Conservation (phyloP, 352 stramenopile genomes). For the Phytophthora pistaciae region DNA sequence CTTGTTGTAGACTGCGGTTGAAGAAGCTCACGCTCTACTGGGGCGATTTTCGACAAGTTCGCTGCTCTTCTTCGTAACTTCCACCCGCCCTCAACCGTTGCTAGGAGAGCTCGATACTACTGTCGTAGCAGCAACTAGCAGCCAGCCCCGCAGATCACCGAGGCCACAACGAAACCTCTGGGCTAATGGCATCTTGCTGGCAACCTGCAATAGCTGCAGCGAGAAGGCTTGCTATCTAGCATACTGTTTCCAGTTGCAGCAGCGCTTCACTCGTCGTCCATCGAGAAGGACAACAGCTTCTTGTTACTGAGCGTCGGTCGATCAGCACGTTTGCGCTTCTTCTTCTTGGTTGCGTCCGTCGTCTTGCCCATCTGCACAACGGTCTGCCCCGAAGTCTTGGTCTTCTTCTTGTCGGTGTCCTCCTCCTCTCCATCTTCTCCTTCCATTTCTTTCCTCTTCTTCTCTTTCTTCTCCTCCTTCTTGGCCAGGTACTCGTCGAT, state of each 20-base stretch:
- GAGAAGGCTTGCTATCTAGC: neutral
- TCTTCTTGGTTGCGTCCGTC: constrained; percentile 44
- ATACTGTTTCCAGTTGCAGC: neutral
- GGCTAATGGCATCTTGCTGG: no score
- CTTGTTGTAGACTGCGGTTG: no score
- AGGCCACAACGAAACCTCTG: no score
- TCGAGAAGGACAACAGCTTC: constrained; percentile 85
- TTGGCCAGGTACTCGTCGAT: constrained; percentile 78
- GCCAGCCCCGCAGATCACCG: no score
- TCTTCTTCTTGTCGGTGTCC: constrained; percentile 36
- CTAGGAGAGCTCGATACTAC: neutral
- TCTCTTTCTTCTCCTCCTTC: constrained; percentile 43
- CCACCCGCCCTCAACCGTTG: neutral
- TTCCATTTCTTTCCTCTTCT: constrained; percentile 34
- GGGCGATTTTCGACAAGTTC: neutral
- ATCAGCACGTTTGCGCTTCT: constrained; percentile 63
- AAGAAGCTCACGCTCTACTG: no score
- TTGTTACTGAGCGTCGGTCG: constrained; percentile 68
- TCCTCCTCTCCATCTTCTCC: constrained; percentile 3
- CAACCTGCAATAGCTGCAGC: neutral
- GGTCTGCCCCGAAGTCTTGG: constrained; percentile 43
- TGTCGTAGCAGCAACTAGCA: no score
- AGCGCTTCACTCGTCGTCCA: constrained; percentile 70
- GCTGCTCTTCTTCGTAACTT: neutral
- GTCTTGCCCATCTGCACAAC: constrained; percentile 52